Conservation (phyloP, 495 filamentous ascomycete species). For the Astrothelium macrocarpum region DNA sequence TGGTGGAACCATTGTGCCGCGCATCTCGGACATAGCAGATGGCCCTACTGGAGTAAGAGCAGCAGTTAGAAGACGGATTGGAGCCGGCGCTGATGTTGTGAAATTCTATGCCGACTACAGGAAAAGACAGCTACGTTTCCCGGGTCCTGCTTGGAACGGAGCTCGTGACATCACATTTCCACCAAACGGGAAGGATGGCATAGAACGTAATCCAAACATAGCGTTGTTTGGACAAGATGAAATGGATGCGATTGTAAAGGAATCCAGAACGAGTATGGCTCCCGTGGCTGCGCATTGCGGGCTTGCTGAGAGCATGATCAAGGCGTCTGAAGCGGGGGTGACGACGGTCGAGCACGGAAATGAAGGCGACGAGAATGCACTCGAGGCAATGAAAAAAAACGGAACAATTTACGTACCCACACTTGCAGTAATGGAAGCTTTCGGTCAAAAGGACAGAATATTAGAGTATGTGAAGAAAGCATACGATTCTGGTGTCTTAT, state of each 20-base stretch:
- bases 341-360: constrained; percentile 44
- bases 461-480: constrained; percentile 29
- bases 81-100: constrained; percentile 42
- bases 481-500: constrained; percentile 35
- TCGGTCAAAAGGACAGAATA: constrained; percentile 13
- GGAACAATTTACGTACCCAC: constrained; percentile 43
- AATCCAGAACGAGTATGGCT: constrained; percentile 33
- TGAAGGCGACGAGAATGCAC: constrained; percentile 29
- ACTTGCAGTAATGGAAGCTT: constrained; percentile 33
- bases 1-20: constrained; percentile 26
- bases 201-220: constrained; percentile 35
- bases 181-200: constrained; percentile 12
- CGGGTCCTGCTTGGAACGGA: constrained; percentile 21
- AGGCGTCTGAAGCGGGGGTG: constrained; percentile 41
- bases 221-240: constrained; percentile 39
- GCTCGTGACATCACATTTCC: constrained; percentile 17
- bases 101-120: constrained; percentile 48
- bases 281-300: constrained; percentile 41
- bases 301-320: constrained; percentile 34
- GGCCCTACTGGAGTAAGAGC: constrained; percentile 36
- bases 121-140: constrained; percentile 39
- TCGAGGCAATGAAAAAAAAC: constrained; percentile 33
- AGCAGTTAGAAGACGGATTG: constrained; percentile 39
- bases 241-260: constrained; percentile 42
- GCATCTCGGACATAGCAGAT: constrained; percentile 38